Percentiles rank a stretch among this genome's conserved stretches.
Evolutionary conservation across 2,329 filamentous ascomycete species (phyloP).

Genomic region (Neonectria ditissima): DNA sequence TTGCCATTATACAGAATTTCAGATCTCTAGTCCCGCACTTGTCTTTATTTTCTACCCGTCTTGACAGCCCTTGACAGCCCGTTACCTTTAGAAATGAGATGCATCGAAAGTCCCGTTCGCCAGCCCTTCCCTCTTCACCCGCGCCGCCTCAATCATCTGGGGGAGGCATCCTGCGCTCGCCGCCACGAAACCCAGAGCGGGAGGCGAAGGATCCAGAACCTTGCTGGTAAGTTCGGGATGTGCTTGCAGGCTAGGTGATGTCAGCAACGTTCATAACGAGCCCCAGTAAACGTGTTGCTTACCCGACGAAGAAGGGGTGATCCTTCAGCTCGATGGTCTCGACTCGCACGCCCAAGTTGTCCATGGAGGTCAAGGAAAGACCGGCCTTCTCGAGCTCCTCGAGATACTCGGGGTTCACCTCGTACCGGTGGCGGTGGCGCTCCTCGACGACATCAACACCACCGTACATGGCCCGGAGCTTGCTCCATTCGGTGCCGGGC

Average conservation of each 20-base stretch:
- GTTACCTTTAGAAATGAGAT: slow-evolving; percentile 27
- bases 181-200: slow-evolving; percentile 67
- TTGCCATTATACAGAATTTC: background rate
- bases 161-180: slow-evolving; percentile 76
- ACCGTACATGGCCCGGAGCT: slow-evolving; percentile 81
- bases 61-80: background rate
- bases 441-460: slow-evolving; percentile 69
- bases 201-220: slow-evolving; percentile 78
- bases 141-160: slow-evolving; percentile 44
- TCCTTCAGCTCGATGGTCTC: slow-evolving; percentile 86
- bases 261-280: background rate
- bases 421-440: slow-evolving; percentile 89
- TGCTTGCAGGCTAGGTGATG: slow-evolving; percentile 60
- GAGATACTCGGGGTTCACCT: slow-evolving; percentile 86
- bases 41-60: background rate
- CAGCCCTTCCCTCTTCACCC: slow-evolving; percentile 18
- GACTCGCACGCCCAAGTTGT: slow-evolving; percentile 82
- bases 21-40: background rate
- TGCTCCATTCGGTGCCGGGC: slow-evolving; percentile 79
- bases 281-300: background rate
- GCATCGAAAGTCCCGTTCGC: slow-evolving; percentile 28
- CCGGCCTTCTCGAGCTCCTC: slow-evolving; percentile 75
- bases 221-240: slow-evolving; percentile 87
- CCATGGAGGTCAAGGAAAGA: slow-evolving; percentile 82
- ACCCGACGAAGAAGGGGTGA: slow-evolving; percentile 81